Percentiles rank a stretch among this genome's conserved stretches.
phyloP scores from a whole-genome alignment of 805 yeast species.

The Candida railenensis region DNA sequence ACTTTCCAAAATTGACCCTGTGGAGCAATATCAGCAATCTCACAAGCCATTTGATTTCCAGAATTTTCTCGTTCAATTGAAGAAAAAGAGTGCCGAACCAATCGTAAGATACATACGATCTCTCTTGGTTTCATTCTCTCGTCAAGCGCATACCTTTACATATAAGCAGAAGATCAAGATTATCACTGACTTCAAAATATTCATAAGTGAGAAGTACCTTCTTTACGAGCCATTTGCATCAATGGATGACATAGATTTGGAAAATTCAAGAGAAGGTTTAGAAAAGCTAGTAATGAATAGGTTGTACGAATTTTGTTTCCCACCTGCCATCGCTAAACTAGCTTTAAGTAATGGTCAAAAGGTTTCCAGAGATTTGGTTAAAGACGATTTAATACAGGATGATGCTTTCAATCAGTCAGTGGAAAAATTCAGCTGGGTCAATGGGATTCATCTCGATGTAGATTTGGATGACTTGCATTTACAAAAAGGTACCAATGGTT shows the following conservation, averaged over 20 bases:
- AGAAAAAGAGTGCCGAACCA: constrained; percentile 80
- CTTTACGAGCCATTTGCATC: constrained; percentile 71
- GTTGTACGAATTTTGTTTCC: constrained; percentile 71
- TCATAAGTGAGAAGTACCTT: constrained; percentile 63
- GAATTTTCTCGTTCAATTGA: constrained; percentile 67
- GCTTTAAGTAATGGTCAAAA: background rate
- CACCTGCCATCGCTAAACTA: constrained; percentile 61
- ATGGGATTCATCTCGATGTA: constrained; percentile 78
- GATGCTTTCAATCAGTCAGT: constrained; percentile 47
- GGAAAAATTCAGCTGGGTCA: constrained; percentile 68
- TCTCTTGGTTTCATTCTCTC: constrained; percentile 73
- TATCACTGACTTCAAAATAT: constrained; percentile 70
- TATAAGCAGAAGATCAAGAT: constrained; percentile 77
- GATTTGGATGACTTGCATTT: constrained; percentile 38
- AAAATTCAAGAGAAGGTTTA: constrained; percentile 83
- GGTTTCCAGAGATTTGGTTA: constrained; percentile 6
- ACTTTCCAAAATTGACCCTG: constrained; percentile 21
- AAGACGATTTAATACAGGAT: constrained; percentile 63
- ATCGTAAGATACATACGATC: constrained; percentile 82
- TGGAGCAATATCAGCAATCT: constrained; percentile 39
- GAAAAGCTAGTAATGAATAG: constrained; percentile 92
- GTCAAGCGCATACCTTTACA: constrained; percentile 58
- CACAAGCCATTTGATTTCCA: constrained; percentile 77
- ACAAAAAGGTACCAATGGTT: constrained; percentile 18
- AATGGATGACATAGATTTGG: constrained; percentile 55